Evolutionary conservation across 768 basidiomycete species (phyloP).

Genomic region (Phaffia tasmanica): DNA sequence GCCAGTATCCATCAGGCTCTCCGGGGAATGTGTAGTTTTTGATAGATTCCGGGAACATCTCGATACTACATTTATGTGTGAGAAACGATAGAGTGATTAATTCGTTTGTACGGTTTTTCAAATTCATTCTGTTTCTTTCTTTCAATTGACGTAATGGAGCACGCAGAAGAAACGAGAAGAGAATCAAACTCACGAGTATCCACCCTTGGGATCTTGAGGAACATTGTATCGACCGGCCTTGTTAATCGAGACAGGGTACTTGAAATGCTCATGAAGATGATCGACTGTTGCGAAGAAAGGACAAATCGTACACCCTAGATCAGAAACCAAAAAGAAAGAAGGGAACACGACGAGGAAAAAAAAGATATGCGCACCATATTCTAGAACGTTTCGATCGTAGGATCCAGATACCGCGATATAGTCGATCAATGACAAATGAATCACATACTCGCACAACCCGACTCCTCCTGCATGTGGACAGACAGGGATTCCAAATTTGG

Average conservation of each 20-base stretch:
- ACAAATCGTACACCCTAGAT: not conserved
- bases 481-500: slow-evolving; percentile 78
- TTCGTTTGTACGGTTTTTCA: too few relatives aligned
- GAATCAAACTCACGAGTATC: slow-evolving; percentile 51
- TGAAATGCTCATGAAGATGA: slow-evolving; percentile 89
- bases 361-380: slow-evolving; percentile 32
- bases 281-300: slow-evolving; percentile 12
- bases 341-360: not conserved
- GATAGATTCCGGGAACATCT: slow-evolving; percentile 73
- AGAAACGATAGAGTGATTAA: not conserved
- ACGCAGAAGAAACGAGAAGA: slow-evolving; percentile 1
- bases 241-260: slow-evolving; percentile 80
- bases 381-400: slow-evolving; percentile 89
- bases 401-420: slow-evolving; percentile 82
- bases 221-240: slow-evolving; percentile 74
- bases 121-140: too few relatives aligned
- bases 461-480: slow-evolving; percentile 94
- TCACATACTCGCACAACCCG: slow-evolving; percentile 72
- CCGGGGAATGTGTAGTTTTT: slow-evolving; percentile 65
- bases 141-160: not conserved
- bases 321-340: not conserved
- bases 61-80: slow-evolving; percentile 50
- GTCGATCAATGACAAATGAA: slow-evolving; percentile 65
- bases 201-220: slow-evolving; percentile 60
- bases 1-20: slow-evolving; percentile 62